These are phyloP conservation scores for Agrocybe chaxingu DNA, from an alignment of 768 basidiomycete species.

Conservation along the genomic window DNA sequence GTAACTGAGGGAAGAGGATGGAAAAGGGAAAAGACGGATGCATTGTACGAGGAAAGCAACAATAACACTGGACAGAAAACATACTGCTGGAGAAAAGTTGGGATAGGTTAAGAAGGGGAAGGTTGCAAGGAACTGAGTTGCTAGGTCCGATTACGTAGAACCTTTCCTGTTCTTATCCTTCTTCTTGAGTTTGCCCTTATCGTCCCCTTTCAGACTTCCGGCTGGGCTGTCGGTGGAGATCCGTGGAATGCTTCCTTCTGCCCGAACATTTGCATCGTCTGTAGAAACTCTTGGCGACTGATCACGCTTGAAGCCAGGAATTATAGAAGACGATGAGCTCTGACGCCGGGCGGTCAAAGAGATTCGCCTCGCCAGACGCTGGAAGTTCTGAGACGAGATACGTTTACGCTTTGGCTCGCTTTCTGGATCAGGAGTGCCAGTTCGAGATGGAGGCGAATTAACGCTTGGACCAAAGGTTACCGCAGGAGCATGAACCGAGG, in stretches of 20 bases:
- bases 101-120: too few relatives aligned
- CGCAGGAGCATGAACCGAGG: slow-evolving; percentile 25
- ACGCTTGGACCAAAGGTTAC: slow-evolving; percentile 68
- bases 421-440: slow-evolving; percentile 70
- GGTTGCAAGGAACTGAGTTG: slow-evolving; percentile 2
- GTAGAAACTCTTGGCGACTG: slow-evolving; percentile 43
- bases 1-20: slow-evolving; percentile 23
- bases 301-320: slow-evolving; percentile 50
- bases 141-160: slow-evolving; percentile 15
- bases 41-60: background rate
- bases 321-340: slow-evolving; percentile 47
- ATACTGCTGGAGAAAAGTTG: too few relatives aligned
- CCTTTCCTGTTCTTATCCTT: slow-evolving; percentile 56
- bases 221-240: slow-evolving; percentile 50
- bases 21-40: slow-evolving; percentile 11
- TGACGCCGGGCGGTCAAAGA: slow-evolving; percentile 62
- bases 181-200: slow-evolving; percentile 53
- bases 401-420: slow-evolving; percentile 77
- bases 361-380: slow-evolving; percentile 71
- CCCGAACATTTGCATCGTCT: slow-evolving; percentile 40
- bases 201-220: slow-evolving; percentile 50
- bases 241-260: slow-evolving; percentile 37
- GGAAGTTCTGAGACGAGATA: slow-evolving; percentile 84
- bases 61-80: too few relatives aligned
- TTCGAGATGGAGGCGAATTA: slow-evolving; percentile 61